Conservation (phyloP, 1,284 basidiomycete species). For the Gomphus bonarii region DNA sequence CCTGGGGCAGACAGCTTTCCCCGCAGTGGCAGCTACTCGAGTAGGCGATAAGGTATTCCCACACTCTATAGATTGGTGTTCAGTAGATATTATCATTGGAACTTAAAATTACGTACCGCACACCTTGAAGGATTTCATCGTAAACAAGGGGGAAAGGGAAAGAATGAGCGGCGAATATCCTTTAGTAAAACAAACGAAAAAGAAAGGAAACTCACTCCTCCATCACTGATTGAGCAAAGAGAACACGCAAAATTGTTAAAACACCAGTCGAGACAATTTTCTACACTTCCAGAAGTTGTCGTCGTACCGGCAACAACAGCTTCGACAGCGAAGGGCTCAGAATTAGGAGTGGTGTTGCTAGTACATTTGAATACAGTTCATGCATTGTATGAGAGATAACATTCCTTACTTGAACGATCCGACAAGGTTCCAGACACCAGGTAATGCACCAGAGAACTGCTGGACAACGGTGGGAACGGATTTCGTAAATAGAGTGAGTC, state of each 20-base stretch:
- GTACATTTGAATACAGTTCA: background rate
- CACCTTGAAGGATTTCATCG: background rate
- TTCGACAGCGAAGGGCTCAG: constrained; percentile 5
- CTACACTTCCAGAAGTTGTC: constrained; percentile 6
- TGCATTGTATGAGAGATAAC: background rate
- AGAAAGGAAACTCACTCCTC: constrained; percentile 1
- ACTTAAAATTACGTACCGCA: background rate
- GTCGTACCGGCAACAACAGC: constrained; percentile 5
- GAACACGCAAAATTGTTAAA: background rate
- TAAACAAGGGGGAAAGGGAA: background rate
- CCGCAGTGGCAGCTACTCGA: background rate
- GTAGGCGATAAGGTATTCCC: constrained; percentile 3
- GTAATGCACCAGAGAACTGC: constrained; percentile 2
- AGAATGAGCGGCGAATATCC: background rate
- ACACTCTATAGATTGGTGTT: background rate
- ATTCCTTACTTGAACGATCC: constrained; percentile 7
- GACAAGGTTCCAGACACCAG: constrained; percentile 6
- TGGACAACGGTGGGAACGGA: background rate
- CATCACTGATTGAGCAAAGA: constrained; percentile 8
- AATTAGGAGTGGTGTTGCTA: constrained; percentile 7
- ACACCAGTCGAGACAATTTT: constrained; percentile 8
- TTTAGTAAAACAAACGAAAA: background rate
- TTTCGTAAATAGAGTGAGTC: background rate
- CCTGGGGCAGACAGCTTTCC: background rate
- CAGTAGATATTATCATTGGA: background rate